These are phyloP conservation scores for Protomyces pachydermus DNA, from an alignment of 1,139 yeast genomes.

Conservation along the genomic window DNA sequence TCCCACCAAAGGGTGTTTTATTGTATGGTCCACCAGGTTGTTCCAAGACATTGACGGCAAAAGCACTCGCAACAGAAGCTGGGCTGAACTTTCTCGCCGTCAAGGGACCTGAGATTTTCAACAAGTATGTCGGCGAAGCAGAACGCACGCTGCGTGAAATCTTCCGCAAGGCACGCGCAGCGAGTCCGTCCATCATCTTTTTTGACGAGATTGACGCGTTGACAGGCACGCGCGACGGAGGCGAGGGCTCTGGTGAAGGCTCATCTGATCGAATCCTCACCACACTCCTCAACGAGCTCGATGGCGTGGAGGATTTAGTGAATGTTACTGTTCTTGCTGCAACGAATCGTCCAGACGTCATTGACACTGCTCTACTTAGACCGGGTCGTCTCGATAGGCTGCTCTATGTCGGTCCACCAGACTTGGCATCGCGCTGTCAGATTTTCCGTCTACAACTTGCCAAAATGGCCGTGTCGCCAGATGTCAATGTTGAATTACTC, in stretches of 20 bases:
- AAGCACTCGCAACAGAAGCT: conserved; percentile 97
- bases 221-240: conserved; percentile 99
- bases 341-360: conserved; percentile 93
- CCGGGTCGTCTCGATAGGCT: conserved; percentile 98
- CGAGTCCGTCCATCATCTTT: conserved; percentile 92
- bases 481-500: conserved; percentile 49
- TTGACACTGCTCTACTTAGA: conserved; percentile 95
- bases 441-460: conserved; percentile 88
- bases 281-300: conserved; percentile 93
- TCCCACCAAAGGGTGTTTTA: conserved; percentile 89
- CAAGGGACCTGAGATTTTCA: conserved; percentile 95
- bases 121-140: conserved; percentile 98
- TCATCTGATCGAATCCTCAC: conserved; percentile 93
- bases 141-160: conserved; percentile 98
- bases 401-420: conserved; percentile 94
- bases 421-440: conserved; percentile 93
- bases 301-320: conserved; percentile 97
- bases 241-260: conserved; percentile 90
- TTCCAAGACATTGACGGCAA: conserved; percentile 93
- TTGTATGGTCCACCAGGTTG: conserved; percentile 98
- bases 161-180: conserved; percentile 97
- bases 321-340: conserved; percentile 99
- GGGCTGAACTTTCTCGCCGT: conserved; percentile 97
- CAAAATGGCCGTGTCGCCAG: conserved; percentile 48
- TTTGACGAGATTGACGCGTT: conserved; percentile 97